phyloP scores from a whole-genome alignment of 768 basidiomycete genomes.

The Rhizopogon rudus region DNA sequence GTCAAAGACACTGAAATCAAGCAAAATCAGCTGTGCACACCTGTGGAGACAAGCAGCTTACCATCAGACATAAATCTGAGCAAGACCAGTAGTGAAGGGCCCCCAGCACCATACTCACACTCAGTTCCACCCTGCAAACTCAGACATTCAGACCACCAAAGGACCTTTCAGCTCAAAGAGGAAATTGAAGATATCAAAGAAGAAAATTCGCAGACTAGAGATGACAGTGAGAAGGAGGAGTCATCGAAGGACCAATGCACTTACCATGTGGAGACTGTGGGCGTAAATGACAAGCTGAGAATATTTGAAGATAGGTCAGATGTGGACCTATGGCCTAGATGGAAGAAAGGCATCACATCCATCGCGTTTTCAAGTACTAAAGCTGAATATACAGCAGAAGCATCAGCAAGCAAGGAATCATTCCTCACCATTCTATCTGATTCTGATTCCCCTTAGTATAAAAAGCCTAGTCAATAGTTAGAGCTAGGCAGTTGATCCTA shows the following conservation, averaged over 20 bases:
- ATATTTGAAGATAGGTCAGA: not conserved
- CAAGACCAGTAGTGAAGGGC: not conserved
- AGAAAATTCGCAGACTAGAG: not conserved
- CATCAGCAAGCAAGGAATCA: too few relatives aligned
- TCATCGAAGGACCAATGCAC: not conserved
- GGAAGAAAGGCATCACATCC: slow-evolving; percentile 16
- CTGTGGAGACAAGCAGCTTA: too few relatives aligned
- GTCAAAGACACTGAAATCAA: not conserved
- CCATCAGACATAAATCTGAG: too few relatives aligned
- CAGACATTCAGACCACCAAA: not conserved
- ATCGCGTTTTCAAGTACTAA: too few relatives aligned
- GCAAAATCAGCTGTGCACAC: too few relatives aligned
- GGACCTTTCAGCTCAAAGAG: not conserved
- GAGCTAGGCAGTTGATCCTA: too few relatives aligned
- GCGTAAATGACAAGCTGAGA: not conserved
- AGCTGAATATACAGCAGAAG: not conserved
- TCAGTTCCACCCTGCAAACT: not conserved
- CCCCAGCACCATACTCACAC: not conserved
- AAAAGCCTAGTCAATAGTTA: too few relatives aligned
- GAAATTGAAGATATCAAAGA: not conserved
- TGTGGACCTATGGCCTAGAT: not conserved
- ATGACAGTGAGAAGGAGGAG: not conserved
- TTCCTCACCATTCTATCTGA: too few relatives aligned
- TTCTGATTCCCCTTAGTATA: too few relatives aligned
- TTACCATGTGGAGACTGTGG: not conserved